phyloP scores from a whole-genome alignment of 345 rosid genomes.

The Bruguiera parviflora region DNA sequence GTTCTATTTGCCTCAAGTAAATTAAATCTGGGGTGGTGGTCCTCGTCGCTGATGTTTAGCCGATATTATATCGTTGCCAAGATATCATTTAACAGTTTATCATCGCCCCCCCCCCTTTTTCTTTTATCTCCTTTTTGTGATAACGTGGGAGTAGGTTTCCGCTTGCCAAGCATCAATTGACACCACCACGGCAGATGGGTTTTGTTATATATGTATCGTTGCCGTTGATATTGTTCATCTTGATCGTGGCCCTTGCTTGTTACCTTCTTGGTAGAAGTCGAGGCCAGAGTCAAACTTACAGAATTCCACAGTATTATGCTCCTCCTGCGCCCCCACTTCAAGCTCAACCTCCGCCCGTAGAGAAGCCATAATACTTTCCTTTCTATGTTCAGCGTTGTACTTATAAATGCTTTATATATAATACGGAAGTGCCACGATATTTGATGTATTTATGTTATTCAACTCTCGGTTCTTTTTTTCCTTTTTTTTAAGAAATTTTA shows the following conservation, averaged over 20 bases:
- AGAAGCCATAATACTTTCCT: constrained; percentile 21
- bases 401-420: not conserved
- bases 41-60: too few species aligned
- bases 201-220: constrained; percentile 23
- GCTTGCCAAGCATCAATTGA: too few species aligned
- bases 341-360: constrained; percentile 4
- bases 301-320: constrained; percentile 16
- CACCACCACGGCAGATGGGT: constrained; percentile 16
- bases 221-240: constrained; percentile 25
- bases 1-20: too few species aligned
- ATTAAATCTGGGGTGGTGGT: too few species aligned
- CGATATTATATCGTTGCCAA: too few species aligned
- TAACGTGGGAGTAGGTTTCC: too few species aligned
- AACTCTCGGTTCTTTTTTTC: not conserved
- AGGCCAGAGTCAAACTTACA: constrained; percentile 17
- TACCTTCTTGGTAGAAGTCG: constrained; percentile 33
- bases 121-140: too few species aligned
- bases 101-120: too few species aligned
- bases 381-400: not conserved
- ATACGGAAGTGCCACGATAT: not conserved
- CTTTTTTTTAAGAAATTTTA: not conserved
- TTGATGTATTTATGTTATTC: not conserved
- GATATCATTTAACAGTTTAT: too few species aligned
- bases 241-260: constrained; percentile 32
- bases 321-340: constrained; percentile 23